phyloP scores from a whole-genome alignment of 495 filamentous ascomycete genomes.

The Penicillium antarcticum region DNA sequence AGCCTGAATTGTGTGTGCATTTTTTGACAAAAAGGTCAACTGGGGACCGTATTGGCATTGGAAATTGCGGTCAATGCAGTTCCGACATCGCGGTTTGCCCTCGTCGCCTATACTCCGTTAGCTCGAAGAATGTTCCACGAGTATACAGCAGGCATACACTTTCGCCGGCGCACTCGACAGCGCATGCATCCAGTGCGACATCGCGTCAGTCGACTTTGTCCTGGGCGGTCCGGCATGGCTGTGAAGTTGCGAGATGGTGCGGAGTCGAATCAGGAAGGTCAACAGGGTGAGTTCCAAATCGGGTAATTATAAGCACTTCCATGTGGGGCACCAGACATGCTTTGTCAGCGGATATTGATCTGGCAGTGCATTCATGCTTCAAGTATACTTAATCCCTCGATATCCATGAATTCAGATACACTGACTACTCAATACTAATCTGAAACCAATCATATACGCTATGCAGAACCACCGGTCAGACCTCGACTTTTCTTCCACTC shows the following conservation, averaged over 20 bases:
- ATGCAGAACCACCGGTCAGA: neutral
- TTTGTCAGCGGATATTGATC: neutral
- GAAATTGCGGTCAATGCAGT: slow-evolving; percentile 38
- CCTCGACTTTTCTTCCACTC: slow-evolving; percentile 19
- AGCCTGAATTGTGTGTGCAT: slow-evolving; percentile 28
- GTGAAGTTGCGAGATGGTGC: neutral
- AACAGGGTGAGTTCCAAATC: slow-evolving; percentile 4
- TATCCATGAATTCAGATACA: too few relatives aligned
- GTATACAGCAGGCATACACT: slow-evolving; percentile 25
- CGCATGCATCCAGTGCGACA: slow-evolving; percentile 44
- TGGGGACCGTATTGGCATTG: slow-evolving; percentile 38
- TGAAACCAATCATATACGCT: neutral
- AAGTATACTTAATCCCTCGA: too few relatives aligned
- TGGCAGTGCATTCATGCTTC: too few relatives aligned
- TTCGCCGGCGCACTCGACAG: slow-evolving; percentile 39
- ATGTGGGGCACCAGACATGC: slow-evolving; percentile 8
- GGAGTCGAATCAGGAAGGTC: neutral
- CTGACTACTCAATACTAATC: neutral
- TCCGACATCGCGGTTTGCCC: slow-evolving; percentile 38
- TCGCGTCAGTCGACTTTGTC: slow-evolving; percentile 22
- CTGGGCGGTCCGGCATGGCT: slow-evolving; percentile 10
- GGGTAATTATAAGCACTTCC: slow-evolving; percentile 20
- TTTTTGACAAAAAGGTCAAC: slow-evolving; percentile 41
- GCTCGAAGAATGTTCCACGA: neutral
- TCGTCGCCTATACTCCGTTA: slow-evolving; percentile 33